These are phyloP conservation scores for Marasmius tenuissimus DNA, from an alignment of 1,284 basidiomycete species.

Conservation along the genomic window DNA sequence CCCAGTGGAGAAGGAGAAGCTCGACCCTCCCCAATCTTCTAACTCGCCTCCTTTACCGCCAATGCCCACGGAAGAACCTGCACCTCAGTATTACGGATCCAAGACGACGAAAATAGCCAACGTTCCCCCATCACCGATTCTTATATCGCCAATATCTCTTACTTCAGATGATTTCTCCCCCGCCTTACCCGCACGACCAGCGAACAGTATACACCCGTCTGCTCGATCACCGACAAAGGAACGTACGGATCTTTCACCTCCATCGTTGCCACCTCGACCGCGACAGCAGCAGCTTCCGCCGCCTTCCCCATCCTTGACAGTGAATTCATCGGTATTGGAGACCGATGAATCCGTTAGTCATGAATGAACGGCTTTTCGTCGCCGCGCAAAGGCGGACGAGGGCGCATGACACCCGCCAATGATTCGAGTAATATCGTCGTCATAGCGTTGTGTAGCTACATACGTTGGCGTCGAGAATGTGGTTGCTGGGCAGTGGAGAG, in stretches of 20 bases:
- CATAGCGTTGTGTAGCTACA: no score
- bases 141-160: conserved; percentile 26
- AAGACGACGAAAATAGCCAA: conserved; percentile 61
- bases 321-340: conserved; percentile 21
- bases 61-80: conserved; percentile 59
- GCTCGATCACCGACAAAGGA: conserved; percentile 46
- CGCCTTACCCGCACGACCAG: conserved; percentile 62
- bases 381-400: no score
- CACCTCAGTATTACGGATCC: conserved; percentile 61
- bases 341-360: conserved; percentile 19
- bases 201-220: conserved; percentile 78
- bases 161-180: conserved; percentile 69
- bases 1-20: not conserved
- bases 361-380: no score
- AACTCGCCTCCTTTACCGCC: conserved; percentile 66
- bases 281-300: conserved; percentile 12
- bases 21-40: conserved; percentile 11
- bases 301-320: conserved; percentile 30
- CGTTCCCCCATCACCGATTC: conserved; percentile 35
- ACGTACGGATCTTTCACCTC: conserved; percentile 24
- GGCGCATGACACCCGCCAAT: no score
- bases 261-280: conserved; percentile 24
- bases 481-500: no score
- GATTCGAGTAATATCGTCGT: no score
- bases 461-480: no score